A percentile compares a stretch with the other conserved stretches of the same genome.
These are phyloP conservation scores for Lactarius hatsudake DNA, from an alignment of 768 basidiomycete genomes.

Conservation along the genomic window DNA sequence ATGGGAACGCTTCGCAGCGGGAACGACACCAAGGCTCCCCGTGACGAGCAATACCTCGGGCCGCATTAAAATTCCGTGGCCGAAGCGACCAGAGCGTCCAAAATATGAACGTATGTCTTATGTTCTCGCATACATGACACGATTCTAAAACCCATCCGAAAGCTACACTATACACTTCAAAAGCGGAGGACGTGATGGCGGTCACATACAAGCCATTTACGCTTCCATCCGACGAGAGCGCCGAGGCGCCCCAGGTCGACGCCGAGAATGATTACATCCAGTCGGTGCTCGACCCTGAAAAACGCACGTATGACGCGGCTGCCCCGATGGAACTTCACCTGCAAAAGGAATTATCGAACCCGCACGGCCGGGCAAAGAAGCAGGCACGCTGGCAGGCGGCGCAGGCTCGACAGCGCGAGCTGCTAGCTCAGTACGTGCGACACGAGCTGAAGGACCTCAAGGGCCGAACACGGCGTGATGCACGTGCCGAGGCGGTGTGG, in stretches of 20 bases:
- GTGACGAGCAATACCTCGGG: conserved; percentile 31
- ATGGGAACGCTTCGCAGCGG: conserved; percentile 71
- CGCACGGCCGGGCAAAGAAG: conserved; percentile 80
- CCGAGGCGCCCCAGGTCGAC: conserved; percentile 38
- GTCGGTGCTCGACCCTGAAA: conserved; percentile 42
- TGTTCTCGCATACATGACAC: background rate
- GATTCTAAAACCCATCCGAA: conserved; percentile 17
- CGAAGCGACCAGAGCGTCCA: conserved; percentile 44
- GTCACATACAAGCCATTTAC: conserved; percentile 70
- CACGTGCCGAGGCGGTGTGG: conserved; percentile 70
- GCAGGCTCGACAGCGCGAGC: conserved; percentile 44
- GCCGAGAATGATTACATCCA: conserved; percentile 59
- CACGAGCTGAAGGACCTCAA: conserved; percentile 50
- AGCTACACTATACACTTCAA: conserved; percentile 68
- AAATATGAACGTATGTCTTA: conserved; percentile 45
- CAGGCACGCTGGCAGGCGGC: conserved; percentile 69
- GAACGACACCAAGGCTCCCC: conserved; percentile 58
- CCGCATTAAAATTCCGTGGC: conserved; percentile 66
- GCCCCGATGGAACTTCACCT: conserved; percentile 67
- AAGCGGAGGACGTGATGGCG: conserved; percentile 54
- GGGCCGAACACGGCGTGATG: conserved; percentile 60
- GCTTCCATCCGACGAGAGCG: conserved; percentile 36
- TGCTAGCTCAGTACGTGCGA: conserved; percentile 51
- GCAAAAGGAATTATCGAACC: conserved; percentile 70
- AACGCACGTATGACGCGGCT: conserved; percentile 46